Conservation (phyloP, 2,329 filamentous ascomycete species). For the Paraconiothyrium sp. region DNA sequence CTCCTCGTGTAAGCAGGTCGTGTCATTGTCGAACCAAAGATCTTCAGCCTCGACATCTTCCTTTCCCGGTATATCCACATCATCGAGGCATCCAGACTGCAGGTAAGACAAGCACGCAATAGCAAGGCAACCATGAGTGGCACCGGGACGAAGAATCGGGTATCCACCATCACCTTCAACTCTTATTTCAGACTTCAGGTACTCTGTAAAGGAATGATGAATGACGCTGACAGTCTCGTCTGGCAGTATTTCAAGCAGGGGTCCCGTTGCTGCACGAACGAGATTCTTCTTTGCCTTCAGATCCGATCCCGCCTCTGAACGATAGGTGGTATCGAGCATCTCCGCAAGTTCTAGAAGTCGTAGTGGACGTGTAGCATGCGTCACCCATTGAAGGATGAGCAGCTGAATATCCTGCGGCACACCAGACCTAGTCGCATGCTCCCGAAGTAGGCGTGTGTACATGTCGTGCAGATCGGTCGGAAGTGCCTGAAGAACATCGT, state of each 20-base stretch:
- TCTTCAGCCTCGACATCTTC: not conserved
- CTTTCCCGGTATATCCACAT: not conserved
- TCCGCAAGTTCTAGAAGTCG: constrained; percentile 56
- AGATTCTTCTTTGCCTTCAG: constrained; percentile 44
- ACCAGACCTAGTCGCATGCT: constrained; percentile 48
- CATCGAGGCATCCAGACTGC: constrained; percentile 20
- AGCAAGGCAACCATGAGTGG: constrained; percentile 25
- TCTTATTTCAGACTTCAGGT: constrained; percentile 36
- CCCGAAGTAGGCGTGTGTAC: constrained; percentile 51
- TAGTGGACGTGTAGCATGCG: constrained; percentile 54
- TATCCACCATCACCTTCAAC: constrained; percentile 21
- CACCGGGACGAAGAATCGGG: constrained; percentile 17
- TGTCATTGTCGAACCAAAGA: not conserved
- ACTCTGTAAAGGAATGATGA: constrained; percentile 62
- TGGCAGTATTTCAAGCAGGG: constrained; percentile 56
- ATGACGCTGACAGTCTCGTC: constrained; percentile 58
- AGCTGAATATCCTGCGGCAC: constrained; percentile 45
- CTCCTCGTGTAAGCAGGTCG: not conserved
- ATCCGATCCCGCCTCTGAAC: constrained; percentile 18
- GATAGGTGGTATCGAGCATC: constrained; percentile 27
- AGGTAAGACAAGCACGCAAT: constrained; percentile 25
- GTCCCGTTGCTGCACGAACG: constrained; percentile 51
- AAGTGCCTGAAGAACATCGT: constrained; percentile 41
- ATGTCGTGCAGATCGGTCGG: constrained; percentile 52
- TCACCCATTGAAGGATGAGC: constrained; percentile 54